phyloP scores from a whole-genome alignment of 2,329 filamentous ascomycete genomes.

The Cercospora citrullina region DNA sequence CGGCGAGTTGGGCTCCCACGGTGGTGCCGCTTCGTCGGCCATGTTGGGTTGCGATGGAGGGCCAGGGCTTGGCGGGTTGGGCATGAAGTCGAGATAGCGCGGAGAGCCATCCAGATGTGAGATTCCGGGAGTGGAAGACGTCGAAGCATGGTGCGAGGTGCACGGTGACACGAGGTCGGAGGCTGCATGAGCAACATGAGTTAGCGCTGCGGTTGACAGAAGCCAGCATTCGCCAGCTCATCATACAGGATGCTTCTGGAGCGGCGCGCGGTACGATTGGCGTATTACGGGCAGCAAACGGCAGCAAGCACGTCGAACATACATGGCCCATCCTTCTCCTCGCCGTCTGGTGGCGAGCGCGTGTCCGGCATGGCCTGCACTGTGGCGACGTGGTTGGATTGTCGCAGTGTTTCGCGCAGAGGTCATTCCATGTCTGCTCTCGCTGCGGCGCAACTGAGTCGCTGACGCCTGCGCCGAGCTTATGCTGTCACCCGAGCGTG shows the following conservation, averaged over 20 bases:
- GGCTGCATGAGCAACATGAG: slow-evolving; percentile 32
- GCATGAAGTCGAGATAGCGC: slow-evolving; percentile 25
- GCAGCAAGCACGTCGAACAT: slow-evolving; percentile 27
- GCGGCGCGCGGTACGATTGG: slow-evolving; percentile 5
- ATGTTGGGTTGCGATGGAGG: slow-evolving; percentile 25
- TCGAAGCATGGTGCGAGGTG: slow-evolving; percentile 32
- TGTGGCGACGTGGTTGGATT: slow-evolving; percentile 17
- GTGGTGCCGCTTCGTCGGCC: slow-evolving; percentile 25
- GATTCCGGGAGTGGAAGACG: slow-evolving; percentile 28
- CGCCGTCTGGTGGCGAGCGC: slow-evolving; percentile 28
- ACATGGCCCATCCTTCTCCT: slow-evolving; percentile 26
- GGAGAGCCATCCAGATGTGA: slow-evolving; percentile 30
- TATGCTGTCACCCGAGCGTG: slow-evolving; percentile 2
- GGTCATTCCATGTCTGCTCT: slow-evolving; percentile 9
- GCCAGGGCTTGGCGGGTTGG: slow-evolving; percentile 17
- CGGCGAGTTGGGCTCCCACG: slow-evolving; percentile 18
- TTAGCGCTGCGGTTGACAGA: slow-evolving; percentile 38
- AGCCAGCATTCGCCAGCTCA: slow-evolving; percentile 39
- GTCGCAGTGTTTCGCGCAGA: neutral
- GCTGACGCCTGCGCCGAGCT: slow-evolving; percentile 7
- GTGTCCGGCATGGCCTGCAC: slow-evolving; percentile 31
- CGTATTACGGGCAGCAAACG: slow-evolving; percentile 10
- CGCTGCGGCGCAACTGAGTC: neutral
- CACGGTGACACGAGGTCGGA: slow-evolving; percentile 31
- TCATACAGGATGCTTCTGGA: slow-evolving; percentile 30